Base-by-base conservation (phyloP, 2,329 filamentous ascomycete species). In the Sporothrix protearum region DNA sequence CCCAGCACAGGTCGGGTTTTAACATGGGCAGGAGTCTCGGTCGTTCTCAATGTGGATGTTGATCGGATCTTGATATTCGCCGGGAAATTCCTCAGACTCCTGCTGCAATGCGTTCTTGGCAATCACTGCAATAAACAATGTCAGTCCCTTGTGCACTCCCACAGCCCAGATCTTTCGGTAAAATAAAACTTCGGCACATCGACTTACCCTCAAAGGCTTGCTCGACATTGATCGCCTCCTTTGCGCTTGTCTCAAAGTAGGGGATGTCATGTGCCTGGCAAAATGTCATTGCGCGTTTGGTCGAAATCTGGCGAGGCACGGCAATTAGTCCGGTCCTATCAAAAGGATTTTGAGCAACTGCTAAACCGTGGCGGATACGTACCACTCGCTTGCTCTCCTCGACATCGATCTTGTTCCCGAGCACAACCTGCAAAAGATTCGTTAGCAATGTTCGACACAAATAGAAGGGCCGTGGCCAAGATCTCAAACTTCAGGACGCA, bases 341-440 rank as follows among this genome's bases (percentile, higher is more conserved):
- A 4, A 3, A 22, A 9, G 33, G 19, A 10, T 28, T 14, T 25
- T 42, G 36, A 9, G 28, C 9, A n/a, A 28, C 25, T 8, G 63
- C 4, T 42, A 42, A 14, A 9, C 39, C 81, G 36, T n/a, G 22
- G 28, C 28, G n/a, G n/a, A n/a, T 64, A 22, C 87, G 77, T 80
- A 92, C 92, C 85, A 96, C 93, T 80, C 96, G 88, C 87, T 97
- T 97, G 86, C 91, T 97, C 83, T 98, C 96, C 80, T 97, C 96
- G 61, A 97, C 91, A 84, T 99, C 96, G 78, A 99, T 97, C 87
- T 99, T 99, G 87, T 99, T 99, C 72, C 96, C 96, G 72, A 99
- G 88, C 51, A 99, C 96, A 73, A 97, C 92, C 92, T 95, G 76
- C 39, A 71, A 28, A 45, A 12, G 6, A 53, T 47, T 49, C 7